Conservation (phyloP, 805 yeast species). For the Yamadazyma sp. region DNA sequence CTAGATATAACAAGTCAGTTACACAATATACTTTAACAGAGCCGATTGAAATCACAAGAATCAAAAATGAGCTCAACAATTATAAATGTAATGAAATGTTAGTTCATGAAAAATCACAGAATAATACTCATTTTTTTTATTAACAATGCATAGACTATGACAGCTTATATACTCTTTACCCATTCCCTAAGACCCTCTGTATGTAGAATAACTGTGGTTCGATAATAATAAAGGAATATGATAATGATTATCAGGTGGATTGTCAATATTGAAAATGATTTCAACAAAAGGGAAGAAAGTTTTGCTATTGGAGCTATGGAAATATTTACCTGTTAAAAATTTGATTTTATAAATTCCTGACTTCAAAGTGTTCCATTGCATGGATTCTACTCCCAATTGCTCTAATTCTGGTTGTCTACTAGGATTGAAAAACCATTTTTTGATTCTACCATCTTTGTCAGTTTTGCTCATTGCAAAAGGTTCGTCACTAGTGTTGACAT, state of each 20-base stretch:
- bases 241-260: slow-evolving; percentile 75
- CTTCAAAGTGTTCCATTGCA: slow-evolving; percentile 42
- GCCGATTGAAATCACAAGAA: slow-evolving; percentile 48
- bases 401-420: slow-evolving; percentile 12
- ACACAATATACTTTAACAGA: slow-evolving; percentile 52
- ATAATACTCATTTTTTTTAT: slow-evolving; percentile 64
- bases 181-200: slow-evolving; percentile 65
- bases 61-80: slow-evolving; percentile 62
- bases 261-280: slow-evolving; percentile 63
- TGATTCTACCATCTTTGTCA: slow-evolving; percentile 76
- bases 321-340: slow-evolving; percentile 72
- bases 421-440: slow-evolving; percentile 59
- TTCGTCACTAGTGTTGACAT: slow-evolving; percentile 19
- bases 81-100: slow-evolving; percentile 65
- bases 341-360: slow-evolving; percentile 75
- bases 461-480: slow-evolving; percentile 72
- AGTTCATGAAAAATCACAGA: slow-evolving; percentile 59
- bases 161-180: not conserved
- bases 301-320: slow-evolving; percentile 27
- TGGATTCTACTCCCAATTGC: slow-evolving; percentile 26
- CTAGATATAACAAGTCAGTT: slow-evolving; percentile 51
- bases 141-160: slow-evolving; percentile 15
- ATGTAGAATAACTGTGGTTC: slow-evolving; percentile 85
- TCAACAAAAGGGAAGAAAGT: slow-evolving; percentile 90
- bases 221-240: slow-evolving; percentile 86